Base-by-base conservation (phyloP, 2,329 filamentous ascomycete genomes). In the Aspergillus fructus region DNA sequence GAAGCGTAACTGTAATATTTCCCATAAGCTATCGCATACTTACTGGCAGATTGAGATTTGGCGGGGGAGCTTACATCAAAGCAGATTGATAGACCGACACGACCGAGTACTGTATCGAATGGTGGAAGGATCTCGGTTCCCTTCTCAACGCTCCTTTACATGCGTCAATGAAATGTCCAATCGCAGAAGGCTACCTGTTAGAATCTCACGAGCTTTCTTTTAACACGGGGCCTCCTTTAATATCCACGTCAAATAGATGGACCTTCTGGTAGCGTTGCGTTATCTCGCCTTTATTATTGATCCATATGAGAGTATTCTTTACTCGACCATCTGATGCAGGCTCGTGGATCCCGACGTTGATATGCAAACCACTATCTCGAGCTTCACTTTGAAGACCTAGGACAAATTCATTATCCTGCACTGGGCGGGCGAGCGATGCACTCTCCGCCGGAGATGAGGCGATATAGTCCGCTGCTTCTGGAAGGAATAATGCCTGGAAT, bases 401-500 rank as follows among this genome's bases (percentile, higher is more conserved):
- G 12, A 97, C 88, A 71, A 97, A 97, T 27, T 85, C 82, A 12
- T 86, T 91, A 21, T 81, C 78, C 2, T 81, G 71, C 40, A 88
- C 83, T 3, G 91, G 82, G 57, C 83, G 83, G 62, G 86, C 91
- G 9, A 97, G 85, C 4, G 84, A 81, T 8, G 92, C 76, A 0
- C 88, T 89, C 66, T 93, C 87, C 11, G 83, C 73, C 2, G 87
- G 80, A 0, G 85, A 87, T 2, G 83, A 79, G 19, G 86, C 89
- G 66, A 97, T 92, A 79, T 96, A 97, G 77, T 96, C 92, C 56
- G 85, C 86, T 23, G 93, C 93, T 81, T 97, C 93, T 12, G 93
- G 93, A 53, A 97, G 87, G 78, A 97, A 97, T 49, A 97, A 83
- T 17, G 89, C 85, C 84, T 90, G 61, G 15, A 39, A 11, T 17